These are phyloP conservation scores for Quillaja saponaria DNA, from an alignment of 306 rosid genomes.

Conservation along the genomic window DNA sequence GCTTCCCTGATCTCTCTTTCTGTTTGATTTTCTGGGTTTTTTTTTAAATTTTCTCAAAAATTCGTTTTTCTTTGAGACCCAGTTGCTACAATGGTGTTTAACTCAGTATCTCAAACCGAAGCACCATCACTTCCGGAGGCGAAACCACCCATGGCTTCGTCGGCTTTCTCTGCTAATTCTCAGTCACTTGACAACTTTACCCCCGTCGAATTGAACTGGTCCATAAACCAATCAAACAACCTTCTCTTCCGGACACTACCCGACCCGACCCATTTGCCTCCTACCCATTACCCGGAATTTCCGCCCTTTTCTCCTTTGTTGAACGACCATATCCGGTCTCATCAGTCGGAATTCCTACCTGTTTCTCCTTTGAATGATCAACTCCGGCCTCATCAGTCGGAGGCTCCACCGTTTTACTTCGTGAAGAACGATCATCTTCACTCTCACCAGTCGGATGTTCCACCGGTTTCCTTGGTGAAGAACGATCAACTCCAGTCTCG, in stretches of 20 bases:
- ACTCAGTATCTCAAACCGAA: slow-evolving; percentile 15
- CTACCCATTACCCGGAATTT: neutral
- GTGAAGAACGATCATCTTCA: no score
- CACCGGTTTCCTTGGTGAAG: no score
- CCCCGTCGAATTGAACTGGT: slow-evolving; percentile 34
- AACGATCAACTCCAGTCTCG: no score
- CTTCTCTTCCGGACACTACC: neutral
- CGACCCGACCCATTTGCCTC: neutral
- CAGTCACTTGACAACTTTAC: slow-evolving; percentile 21
- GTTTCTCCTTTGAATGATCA: no score
- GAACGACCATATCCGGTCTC: neutral
- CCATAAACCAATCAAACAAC: slow-evolving; percentile 5
- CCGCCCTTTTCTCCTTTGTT: neutral
- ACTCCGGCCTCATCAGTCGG: no score
- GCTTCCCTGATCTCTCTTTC: neutral
- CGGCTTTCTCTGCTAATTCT: slow-evolving; percentile 15
- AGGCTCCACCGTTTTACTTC: no score
- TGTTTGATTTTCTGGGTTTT: neutral
- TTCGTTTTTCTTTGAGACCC: neutral
- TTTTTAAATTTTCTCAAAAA: neutral
- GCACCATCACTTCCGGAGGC: neutral
- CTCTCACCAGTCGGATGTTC: no score
- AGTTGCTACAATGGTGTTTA: slow-evolving; percentile 22
- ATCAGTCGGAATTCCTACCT: no score
- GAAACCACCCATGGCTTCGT: slow-evolving; percentile 28